A percentile compares a stretch with the other conserved stretches of the same genome.
phyloP scores from a whole-genome alignment of 345 rosid species.

The Schrenkiella parvula region DNA sequence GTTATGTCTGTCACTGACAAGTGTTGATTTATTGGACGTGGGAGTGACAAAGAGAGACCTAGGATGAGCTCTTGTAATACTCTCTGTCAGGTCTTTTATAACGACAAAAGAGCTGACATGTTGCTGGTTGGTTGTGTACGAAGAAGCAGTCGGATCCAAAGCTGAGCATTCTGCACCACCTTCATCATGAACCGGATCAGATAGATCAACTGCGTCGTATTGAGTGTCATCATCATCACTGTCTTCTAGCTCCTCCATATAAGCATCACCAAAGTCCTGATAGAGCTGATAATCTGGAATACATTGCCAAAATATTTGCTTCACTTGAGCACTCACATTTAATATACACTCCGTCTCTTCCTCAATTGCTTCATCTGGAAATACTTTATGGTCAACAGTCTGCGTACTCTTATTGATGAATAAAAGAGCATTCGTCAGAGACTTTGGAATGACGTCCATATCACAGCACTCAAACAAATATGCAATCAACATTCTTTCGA shows the following conservation, averaged over 20 bases:
- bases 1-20: conserved; percentile 7
- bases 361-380: conserved; percentile 44
- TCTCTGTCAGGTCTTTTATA: conserved; percentile 20
- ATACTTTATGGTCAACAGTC: conserved; percentile 25
- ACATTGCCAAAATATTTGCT: conserved; percentile 57
- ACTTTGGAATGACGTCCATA: conserved; percentile 54
- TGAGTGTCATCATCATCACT: conserved; percentile 41
- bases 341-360: conserved; percentile 69
- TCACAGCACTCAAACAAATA: conserved; percentile 76
- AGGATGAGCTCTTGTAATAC: conserved; percentile 20
- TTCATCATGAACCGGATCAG: conserved; percentile 45
- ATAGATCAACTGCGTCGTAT: conserved; percentile 25
- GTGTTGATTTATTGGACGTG: conserved; percentile 24
- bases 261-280: conserved; percentile 64
- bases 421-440: conserved; percentile 58
- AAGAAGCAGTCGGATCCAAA: conserved; percentile 3
- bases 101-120: conserved; percentile 15
- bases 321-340: conserved; percentile 68
- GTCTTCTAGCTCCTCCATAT: conserved; percentile 67
- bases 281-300: conserved; percentile 51
- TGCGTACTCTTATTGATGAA: conserved; percentile 46
- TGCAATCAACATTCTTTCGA: conserved; percentile 51
- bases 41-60: conserved; percentile 26
- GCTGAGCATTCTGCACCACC: conserved; percentile 50
- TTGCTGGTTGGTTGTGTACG: conserved; percentile 14